Percentiles rank a stretch among this genome's conserved stretches.
phyloP scores from a whole-genome alignment of 2,329 filamentous ascomycete species.

The Trichophaea hybrida region DNA sequence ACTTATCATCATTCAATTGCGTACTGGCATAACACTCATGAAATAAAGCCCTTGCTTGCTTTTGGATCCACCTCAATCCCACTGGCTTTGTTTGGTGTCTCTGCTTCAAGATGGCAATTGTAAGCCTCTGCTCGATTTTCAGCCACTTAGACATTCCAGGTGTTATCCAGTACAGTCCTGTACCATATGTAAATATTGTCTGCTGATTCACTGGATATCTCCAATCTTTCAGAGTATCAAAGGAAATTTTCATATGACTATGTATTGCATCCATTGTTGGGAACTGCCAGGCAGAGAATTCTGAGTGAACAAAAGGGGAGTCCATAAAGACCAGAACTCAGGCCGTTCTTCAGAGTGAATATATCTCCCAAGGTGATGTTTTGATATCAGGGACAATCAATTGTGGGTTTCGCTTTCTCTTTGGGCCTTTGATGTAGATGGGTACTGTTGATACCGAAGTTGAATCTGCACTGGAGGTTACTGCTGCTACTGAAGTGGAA shows the following conservation, averaged over 20 bases:
- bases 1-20: not conserved
- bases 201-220: not conserved
- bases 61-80: not conserved
- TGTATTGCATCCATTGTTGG: not conserved
- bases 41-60: not conserved
- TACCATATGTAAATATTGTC: not conserved
- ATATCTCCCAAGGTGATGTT: not conserved
- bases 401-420: not conserved
- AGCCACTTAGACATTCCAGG: not conserved
- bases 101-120: not conserved
- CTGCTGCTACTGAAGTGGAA: no score
- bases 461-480: no score
- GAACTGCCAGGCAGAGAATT: not conserved
- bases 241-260: not conserved
- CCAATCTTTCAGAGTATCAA: not conserved
- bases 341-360: not conserved
- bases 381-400: not conserved
- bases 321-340: not conserved
- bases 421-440: no score
- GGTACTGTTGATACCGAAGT: no score
- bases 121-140: not conserved
- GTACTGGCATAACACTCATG: not conserved
- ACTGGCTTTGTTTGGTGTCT: not conserved
- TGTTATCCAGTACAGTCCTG: not conserved
- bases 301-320: not conserved